Conservation (phyloP, 2,329 filamentous ascomycete species). For the Pseudocercospora musae region DNA sequence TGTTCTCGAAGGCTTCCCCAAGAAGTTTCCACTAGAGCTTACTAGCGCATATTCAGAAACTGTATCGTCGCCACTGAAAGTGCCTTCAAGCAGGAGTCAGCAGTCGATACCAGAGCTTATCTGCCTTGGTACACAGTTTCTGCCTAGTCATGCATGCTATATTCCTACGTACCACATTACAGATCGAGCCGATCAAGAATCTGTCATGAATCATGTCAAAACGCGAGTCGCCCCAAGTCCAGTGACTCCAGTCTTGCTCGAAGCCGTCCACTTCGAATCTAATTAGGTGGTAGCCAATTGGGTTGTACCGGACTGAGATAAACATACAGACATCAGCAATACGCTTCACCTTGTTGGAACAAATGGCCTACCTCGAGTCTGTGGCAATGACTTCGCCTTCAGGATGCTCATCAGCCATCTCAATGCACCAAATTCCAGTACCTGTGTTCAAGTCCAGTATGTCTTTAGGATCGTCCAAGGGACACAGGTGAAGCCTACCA, state of each 20-base stretch:
- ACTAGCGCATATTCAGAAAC: constrained; percentile 29
- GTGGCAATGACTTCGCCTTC: constrained; percentile 36
- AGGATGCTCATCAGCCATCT: constrained; percentile 38
- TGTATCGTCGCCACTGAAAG: constrained; percentile 41
- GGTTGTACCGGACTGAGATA: constrained; percentile 28
- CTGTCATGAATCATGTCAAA: constrained; percentile 47
- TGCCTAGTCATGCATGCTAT: too few species aligned
- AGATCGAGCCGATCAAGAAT: constrained; percentile 34
- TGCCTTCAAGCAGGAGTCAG: constrained; percentile 12
- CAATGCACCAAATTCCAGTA: constrained; percentile 26
- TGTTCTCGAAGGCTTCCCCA: constrained; percentile 23
- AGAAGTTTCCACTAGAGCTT: constrained; percentile 28
- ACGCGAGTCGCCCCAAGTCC: constrained; percentile 37
- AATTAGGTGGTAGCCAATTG: constrained; percentile 27
- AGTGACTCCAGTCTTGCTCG: constrained; percentile 41
- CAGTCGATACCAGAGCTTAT: neutral
- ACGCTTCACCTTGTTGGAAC: too few species aligned
- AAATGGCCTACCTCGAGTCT: constrained; percentile 31
- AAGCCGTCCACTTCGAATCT: constrained; percentile 35
- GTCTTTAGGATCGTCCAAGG: constrained; percentile 39
- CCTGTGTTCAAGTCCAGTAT: constrained; percentile 52
- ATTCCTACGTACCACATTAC: constrained; percentile 27
- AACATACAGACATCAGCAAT: neutral
- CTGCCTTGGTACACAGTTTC: too few species aligned
- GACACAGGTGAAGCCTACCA: constrained; percentile 41